These are phyloP conservation scores for Camellia sinensis DNA, from an alignment of 148 eudicot species.

Conservation along the genomic window DNA sequence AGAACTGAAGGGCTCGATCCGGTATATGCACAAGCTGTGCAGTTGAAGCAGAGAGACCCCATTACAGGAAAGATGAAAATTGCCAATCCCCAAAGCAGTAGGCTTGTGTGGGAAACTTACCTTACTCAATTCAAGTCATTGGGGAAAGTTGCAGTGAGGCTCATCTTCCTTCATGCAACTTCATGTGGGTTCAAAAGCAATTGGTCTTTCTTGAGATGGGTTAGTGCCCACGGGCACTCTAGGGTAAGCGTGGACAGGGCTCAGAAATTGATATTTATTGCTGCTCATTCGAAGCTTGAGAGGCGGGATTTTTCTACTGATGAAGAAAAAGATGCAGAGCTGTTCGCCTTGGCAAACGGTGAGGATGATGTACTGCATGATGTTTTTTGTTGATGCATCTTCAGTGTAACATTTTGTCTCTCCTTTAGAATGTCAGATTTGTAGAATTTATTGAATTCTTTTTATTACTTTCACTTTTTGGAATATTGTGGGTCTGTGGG, in stretches of 20 bases:
- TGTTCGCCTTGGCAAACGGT: slow-evolving; percentile 58
- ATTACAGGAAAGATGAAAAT: slow-evolving; percentile 73
- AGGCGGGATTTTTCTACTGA: slow-evolving; percentile 59
- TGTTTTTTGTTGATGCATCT: slow-evolving; percentile 71
- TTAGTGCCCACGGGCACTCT: slow-evolving; percentile 43
- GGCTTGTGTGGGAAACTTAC: slow-evolving; percentile 96
- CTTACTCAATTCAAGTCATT: slow-evolving; percentile 74
- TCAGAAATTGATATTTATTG: slow-evolving; percentile 80
- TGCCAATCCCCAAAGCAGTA: slow-evolving; percentile 85
- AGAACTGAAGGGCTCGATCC: slow-evolving; percentile 92
- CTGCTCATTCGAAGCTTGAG: slow-evolving; percentile 77
- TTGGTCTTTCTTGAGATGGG: slow-evolving; percentile 55
- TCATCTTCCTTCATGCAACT: slow-evolving; percentile 84
- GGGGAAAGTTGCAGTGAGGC: slow-evolving; percentile 80
- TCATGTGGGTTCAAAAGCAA: slow-evolving; percentile 72
- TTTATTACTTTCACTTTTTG: slow-evolving; percentile 21
- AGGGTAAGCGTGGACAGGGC: slow-evolving; percentile 63
- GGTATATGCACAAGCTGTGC: slow-evolving; percentile 94
- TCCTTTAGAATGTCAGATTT: slow-evolving; percentile 28
- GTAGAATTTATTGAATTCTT: slow-evolving; percentile 51
- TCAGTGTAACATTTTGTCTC: slow-evolving; percentile 42
- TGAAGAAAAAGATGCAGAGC: slow-evolving; percentile 75
- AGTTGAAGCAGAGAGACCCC: slow-evolving; percentile 79
- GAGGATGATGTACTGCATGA: slow-evolving; percentile 85
- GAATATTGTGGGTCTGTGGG: slow-evolving; percentile 35